Conservation (phyloP, 495 filamentous ascomycete genomes). For the Physcia stellaris region DNA sequence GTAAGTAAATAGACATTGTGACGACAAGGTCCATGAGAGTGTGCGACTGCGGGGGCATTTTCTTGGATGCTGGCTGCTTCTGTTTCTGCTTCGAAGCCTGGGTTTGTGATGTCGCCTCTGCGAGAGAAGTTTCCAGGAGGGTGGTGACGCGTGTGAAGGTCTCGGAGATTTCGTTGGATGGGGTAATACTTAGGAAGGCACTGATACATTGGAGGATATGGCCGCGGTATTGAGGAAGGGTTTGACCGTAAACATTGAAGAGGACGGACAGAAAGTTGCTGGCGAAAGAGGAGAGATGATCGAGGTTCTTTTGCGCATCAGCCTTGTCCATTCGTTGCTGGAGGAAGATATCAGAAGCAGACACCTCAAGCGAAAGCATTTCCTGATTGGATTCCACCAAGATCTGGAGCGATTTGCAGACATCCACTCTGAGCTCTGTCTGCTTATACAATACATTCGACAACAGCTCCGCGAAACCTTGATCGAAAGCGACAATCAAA, state of each 20-base stretch:
- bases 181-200: conserved; percentile 79
- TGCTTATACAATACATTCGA: conserved; percentile 89
- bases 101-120: conserved; percentile 37
- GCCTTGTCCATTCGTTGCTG: conserved; percentile 61
- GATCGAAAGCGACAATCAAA: conserved; percentile 62
- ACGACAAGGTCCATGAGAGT: conserved; percentile 94
- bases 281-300: conserved; percentile 62
- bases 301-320: conserved; percentile 61
- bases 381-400: conserved; percentile 85
- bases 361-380: conserved; percentile 43
- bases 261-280: conserved; percentile 84
- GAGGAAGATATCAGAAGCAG: conserved; percentile 55
- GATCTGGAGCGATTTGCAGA: conserved; percentile 73
- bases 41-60: conserved; percentile 85
- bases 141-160: conserved; percentile 75
- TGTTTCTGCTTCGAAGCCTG: conserved; percentile 44
- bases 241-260: conserved; percentile 96
- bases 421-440: conserved; percentile 66
- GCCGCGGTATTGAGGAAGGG: conserved; percentile 79
- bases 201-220: conserved; percentile 88
- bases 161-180: conserved; percentile 54
- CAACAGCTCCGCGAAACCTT: conserved; percentile 79
- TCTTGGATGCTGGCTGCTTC: conserved; percentile 42
- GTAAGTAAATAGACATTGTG: conserved; percentile 85
- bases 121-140: conserved; percentile 66